Evolutionary conservation across 2,329 filamentous ascomycete species (phyloP), one percentile per base, ranked within the genome.

Genomic region (Stemphylium lycopersici): DNA sequence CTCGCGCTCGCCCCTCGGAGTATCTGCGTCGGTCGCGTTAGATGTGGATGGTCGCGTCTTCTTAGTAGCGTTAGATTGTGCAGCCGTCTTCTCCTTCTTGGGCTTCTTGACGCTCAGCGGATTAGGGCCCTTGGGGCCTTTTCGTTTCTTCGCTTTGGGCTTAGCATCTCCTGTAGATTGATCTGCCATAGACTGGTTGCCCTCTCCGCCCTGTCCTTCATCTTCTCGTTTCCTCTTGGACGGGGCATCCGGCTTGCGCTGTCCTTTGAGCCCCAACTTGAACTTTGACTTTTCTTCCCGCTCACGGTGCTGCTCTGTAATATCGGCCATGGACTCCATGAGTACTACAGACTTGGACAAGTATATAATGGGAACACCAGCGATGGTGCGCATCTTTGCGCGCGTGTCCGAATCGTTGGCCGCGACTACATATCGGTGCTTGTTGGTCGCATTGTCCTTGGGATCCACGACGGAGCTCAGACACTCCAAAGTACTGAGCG

Each of bases 311-410:
- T 84, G 81, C 34, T 83, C 83, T 13, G 87, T 90, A 48, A 83
- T 82, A 34, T 80, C 83, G 15, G 89, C 87, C 88, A 95, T 91
- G 12, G 89, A 89, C 74, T 90, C 85, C 80, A 90, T 81, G 50
- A 89, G 87, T 85, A 93, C 90, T 48, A 96, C 90, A 57, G 87
- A 90, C 51, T 89, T 81, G 61, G 87, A 87, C 62, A 93, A 89
- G 71, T 93, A 93, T 41, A 95, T 84, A 57, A 93, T 73, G 16
- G 90, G 90, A 43, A 91, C 88, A 16, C 89, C 90, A 20, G 84
- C 82, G 16, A 93, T 81, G n/a, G 76, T 77, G 45, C 90, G 82
- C 78, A 93, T 81, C 61, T 80, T 78, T 41, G 82, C 80, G 61
- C 90, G 79, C 40, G 90, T 81, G 37, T 85, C 83, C 20, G 80